Conservation (phyloP, 768 basidiomycete species). For the Psilocybe sp. region DNA sequence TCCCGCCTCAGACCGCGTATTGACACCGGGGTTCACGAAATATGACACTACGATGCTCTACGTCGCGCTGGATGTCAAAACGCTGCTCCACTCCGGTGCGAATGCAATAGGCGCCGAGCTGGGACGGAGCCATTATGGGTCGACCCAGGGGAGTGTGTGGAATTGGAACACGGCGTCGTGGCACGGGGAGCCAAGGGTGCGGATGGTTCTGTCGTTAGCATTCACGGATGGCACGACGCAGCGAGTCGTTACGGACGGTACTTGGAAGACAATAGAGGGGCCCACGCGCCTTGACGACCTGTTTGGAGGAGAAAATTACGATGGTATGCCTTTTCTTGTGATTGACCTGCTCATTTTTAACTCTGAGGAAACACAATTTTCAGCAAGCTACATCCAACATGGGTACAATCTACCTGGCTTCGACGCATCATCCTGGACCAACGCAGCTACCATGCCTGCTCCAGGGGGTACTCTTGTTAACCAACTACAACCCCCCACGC, state of each 20-base stretch:
- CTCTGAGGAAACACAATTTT: background rate
- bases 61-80: constrained; percentile 22
- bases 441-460: constrained; percentile 14
- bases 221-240: constrained; percentile 22
- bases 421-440: constrained; percentile 17
- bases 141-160: constrained; percentile 28
- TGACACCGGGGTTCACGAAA: constrained; percentile 28
- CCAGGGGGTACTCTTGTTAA: constrained; percentile 21
- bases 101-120: constrained; percentile 24
- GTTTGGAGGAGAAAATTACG: constrained; percentile 28
- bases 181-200: constrained; percentile 25
- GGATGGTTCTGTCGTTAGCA: constrained; percentile 21
- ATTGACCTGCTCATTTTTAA: background rate
- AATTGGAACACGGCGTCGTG: constrained; percentile 28
- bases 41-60: constrained; percentile 26
- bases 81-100: constrained; percentile 11
- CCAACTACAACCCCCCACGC: constrained; percentile 22
- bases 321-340: constrained; percentile 16
- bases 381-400: constrained; percentile 21
- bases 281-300: constrained; percentile 27
- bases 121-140: constrained; percentile 26
- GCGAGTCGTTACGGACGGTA: constrained; percentile 16
- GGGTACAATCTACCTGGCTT: constrained; percentile 19
- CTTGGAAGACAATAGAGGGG: constrained; percentile 23
- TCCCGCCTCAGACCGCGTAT: constrained; percentile 23